Conservation (phyloP, 108 stramenopile species). For the Seminavis robusta region DNA sequence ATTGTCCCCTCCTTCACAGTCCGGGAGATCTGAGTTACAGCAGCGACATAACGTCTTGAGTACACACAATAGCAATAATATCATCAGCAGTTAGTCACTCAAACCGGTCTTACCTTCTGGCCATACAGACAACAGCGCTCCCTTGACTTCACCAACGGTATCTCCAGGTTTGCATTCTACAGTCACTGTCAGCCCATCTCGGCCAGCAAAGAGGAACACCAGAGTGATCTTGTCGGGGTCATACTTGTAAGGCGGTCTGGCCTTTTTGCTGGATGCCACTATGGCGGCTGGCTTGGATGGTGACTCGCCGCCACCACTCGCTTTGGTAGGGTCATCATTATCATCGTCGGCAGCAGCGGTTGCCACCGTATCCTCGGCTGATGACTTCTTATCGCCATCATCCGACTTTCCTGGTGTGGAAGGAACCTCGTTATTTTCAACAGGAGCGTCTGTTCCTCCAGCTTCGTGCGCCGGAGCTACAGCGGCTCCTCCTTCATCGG, state of each 20-base stretch:
- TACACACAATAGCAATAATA: conserved; percentile 2
- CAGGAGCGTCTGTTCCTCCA: no score
- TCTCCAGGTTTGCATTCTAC: conserved; percentile 70
- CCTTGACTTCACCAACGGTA: conserved; percentile 78
- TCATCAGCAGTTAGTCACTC: neutral
- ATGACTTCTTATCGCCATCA: no score
- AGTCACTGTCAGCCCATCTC: conserved; percentile 73
- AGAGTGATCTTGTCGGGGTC: conserved; percentile 80
- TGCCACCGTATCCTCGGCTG: no score
- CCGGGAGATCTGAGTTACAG: conserved; percentile 38
- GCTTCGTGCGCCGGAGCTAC: no score
- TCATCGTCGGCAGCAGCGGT: conserved; percentile 28
- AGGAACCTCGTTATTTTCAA: neutral
- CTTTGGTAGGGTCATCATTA: no score
- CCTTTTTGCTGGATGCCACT: conserved; percentile 27
- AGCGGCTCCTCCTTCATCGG: no score
- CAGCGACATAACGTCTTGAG: no score
- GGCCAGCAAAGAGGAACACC: conserved; percentile 79
- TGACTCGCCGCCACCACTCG: no score
- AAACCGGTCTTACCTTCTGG: conserved; percentile 58
- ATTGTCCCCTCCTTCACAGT: conserved; percentile 60
- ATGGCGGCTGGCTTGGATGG: conserved; percentile 65
- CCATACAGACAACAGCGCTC: conserved; percentile 77
- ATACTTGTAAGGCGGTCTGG: conserved; percentile 49
- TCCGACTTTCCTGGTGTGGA: no score